Base-by-base conservation (phyloP, 164 flowering plant genomes). In the Vitis riparia region DNA sequence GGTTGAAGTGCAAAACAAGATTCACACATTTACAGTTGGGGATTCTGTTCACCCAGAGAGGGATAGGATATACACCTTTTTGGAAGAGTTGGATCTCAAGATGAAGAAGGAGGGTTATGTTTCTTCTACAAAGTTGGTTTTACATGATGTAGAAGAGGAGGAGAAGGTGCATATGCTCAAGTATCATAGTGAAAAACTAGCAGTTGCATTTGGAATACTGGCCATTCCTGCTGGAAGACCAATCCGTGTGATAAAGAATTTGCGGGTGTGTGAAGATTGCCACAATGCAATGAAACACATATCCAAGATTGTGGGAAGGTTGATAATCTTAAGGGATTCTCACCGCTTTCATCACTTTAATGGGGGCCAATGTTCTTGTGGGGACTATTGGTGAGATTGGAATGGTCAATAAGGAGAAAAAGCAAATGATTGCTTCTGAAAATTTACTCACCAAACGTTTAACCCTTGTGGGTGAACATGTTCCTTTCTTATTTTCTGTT, bases 111-210 rank as follows among this genome's bases (percentile, higher is more conserved):
- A 83, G 37, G 97, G 99, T 9, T 91, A 82, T 82, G 82, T 89
- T 62, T 80, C 94, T 17, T 73, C 83, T 1, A 86, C 91, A 2
- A 90, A 89, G 66, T 67, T 89, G 85, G 95, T 90, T 15, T 68
- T 92, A 59, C 98, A 91, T 79, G 99, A 91, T 72, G 99, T 92
- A 49, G 95, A 91, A 75, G 97, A 92, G 74, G 98, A 92, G 78
- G 99, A 92, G 78, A 94, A 94, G 75, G 95, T 79, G 80, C 84
- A 89, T 57, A 88, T 94, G 94, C 89, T 94, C 30, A 88, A 74
- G 84, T 84, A 91, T 79, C 97, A 89, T 68, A 91, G 98, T 70
- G 99, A 92, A 74, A 91, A 83, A 70, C 78, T 92, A 66, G 99
- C 99, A 10, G 95, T 94, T 53, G 97, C 92, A 10, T 94, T 82